phyloP scores from a whole-genome alignment of 495 filamentous ascomycete species.

The Hyaloscypha hepaticicola region DNA sequence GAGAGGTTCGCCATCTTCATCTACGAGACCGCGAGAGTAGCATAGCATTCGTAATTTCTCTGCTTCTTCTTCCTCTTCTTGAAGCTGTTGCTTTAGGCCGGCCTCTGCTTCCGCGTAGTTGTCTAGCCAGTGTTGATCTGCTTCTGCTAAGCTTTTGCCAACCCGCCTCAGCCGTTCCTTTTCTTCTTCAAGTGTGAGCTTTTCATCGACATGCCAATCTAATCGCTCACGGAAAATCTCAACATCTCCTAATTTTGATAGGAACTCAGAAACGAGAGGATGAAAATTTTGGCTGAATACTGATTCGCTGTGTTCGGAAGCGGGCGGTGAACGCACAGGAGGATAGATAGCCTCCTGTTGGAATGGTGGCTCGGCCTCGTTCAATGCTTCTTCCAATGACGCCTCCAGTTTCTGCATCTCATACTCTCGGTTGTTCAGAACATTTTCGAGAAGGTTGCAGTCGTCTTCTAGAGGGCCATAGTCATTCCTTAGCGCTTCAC shows the following conservation, averaged over 20 bases:
- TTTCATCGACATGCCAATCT: constrained; percentile 2
- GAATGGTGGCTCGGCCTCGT: not conserved
- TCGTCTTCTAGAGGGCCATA: constrained; percentile 19
- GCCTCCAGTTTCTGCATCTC: constrained; percentile 14
- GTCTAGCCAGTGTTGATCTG: constrained; percentile 1
- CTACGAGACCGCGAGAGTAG: not conserved
- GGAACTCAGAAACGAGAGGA: constrained; percentile 4
- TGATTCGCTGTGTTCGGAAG: not conserved
- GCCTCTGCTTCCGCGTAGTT: not conserved
- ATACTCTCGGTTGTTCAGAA: constrained; percentile 8
- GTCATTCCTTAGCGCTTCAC: not conserved
- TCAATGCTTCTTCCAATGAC: not conserved
- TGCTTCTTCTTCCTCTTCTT: not conserved
- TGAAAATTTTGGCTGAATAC: not conserved
- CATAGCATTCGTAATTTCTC: not conserved
- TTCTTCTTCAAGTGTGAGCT: constrained; percentile 1
- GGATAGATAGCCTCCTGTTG: not conserved
- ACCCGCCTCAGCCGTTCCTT: not conserved
- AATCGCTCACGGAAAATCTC: constrained; percentile 10
- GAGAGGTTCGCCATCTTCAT: constrained; percentile 11
- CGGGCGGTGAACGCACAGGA: not conserved
- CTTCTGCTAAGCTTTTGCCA: not conserved
- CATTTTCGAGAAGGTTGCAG: constrained; percentile 8
- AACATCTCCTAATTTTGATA: constrained; percentile 17
- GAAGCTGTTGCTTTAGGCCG: not conserved